Base-by-base conservation (phyloP, 2,329 filamentous ascomycete genomes). In the Bipolaris sorokiniana region DNA sequence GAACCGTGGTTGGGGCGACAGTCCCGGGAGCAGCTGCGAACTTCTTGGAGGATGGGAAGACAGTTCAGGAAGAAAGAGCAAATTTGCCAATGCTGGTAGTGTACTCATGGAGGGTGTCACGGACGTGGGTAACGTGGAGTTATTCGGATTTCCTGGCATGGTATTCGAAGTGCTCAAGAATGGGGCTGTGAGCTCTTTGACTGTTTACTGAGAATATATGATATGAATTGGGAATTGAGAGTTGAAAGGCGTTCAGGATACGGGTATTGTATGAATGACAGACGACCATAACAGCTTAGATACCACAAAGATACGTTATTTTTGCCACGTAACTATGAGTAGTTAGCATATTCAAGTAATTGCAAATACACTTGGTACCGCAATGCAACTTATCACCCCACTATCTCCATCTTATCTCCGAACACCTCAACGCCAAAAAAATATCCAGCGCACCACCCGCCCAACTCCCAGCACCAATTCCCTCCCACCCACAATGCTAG, bases 91-190 rank as follows among this genome's bases (percentile, higher is more conserved):
- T 54, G 59, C 69, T 13, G 71, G 67, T 59, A 72, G 75, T 59
- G 72, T 68, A 68, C 66, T 80, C 68, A 69, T 78, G 65, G 72
- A 78, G 62, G 68, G 71, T 78, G 81, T 68, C 76, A 76, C 70
- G 67, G 78, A 88, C 61, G 75, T 89, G 59, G 86, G 86, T 18
- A 90, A 89, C 54, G 97, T 93, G 15, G 94, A 93, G 60, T 78
- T 99, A 26, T 98, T 92, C 79, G 93, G 94, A 1, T 97, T 97
- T 70, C 94, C 95, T 0, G 94, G 95, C 0, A 79, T 98, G 76
- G 87, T 97, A 45, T 98, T 99, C 79, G 95, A 99, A 78, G 94
- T 99, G 26, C 78, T 98, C 76, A 93, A 91, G 86, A 97, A 96
- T 72, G 92, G 91, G 3, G 89, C 87, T 59, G 90, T 99, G 22